These are phyloP conservation scores for Myxozyma mucilagina DNA, from an alignment of 805 yeast genomes.

Conservation along the genomic window DNA sequence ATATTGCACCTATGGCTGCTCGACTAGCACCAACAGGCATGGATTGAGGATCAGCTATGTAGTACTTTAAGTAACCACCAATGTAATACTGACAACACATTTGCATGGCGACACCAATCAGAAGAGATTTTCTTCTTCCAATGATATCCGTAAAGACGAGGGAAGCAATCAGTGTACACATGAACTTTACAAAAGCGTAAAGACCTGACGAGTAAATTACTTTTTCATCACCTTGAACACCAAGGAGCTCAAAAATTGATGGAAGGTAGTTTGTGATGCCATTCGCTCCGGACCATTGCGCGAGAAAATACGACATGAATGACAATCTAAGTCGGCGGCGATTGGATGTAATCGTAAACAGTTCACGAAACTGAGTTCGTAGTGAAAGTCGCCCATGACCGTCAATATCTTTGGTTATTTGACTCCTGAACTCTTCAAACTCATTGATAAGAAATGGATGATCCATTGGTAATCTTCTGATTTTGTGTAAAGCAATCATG, in stretches of 20 bases:
- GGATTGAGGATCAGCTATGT: not conserved
- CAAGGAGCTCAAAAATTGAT: constrained; percentile 15
- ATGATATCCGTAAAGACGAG: constrained; percentile 13
- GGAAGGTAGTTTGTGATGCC: constrained; percentile 20
- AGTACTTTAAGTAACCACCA: constrained; percentile 9
- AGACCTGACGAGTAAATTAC: constrained; percentile 14
- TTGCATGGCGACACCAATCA: constrained; percentile 7
- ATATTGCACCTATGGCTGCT: constrained; percentile 19
- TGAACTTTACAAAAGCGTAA: constrained; percentile 13
- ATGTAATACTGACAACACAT: constrained; percentile 14
- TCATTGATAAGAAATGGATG: constrained; percentile 3
- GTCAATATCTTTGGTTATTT: not conserved
- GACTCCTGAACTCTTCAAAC: not conserved
- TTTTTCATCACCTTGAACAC: constrained; percentile 3
- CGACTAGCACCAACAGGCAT: constrained; percentile 14
- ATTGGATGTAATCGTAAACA: not conserved
- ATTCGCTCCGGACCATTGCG: constrained; percentile 22
- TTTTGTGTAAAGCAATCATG: not conserved
- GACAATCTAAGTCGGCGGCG: constrained; percentile 8
- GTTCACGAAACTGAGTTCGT: not conserved
- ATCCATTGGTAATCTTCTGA: constrained; percentile 3
- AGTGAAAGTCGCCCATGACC: constrained; percentile 1
- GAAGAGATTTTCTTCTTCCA: constrained; percentile 10
- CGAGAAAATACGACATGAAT: constrained; percentile 18
- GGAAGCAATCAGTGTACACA: constrained; percentile 13